Percentiles rank a stretch among this genome's conserved stretches.
phyloP scores from a whole-genome alignment of 2,329 filamentous ascomycete species.

The Curvularia hawaiiensis region DNA sequence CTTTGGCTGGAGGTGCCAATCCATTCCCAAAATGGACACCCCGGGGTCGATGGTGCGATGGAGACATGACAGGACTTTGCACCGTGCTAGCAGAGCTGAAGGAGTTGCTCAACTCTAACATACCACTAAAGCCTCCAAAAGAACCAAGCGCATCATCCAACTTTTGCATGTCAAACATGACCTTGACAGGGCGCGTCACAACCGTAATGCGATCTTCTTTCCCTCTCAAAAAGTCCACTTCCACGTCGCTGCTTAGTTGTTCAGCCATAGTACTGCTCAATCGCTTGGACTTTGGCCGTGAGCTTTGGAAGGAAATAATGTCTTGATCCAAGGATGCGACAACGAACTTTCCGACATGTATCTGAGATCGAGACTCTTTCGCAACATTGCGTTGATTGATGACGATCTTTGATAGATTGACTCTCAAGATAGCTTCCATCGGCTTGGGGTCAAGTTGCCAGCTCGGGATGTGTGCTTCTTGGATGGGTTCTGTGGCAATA shows the following conservation, averaged over 20 bases:
- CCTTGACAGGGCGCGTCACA: constrained; percentile 75
- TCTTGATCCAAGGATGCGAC: constrained; percentile 56
- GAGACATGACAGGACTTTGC: constrained; percentile 42
- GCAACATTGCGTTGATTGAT: constrained; percentile 27
- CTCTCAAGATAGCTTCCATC: constrained; percentile 35
- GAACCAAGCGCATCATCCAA: constrained; percentile 86
- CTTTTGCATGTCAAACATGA: constrained; percentile 77
- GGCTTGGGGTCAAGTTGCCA: constrained; percentile 32
- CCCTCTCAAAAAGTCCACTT: constrained; percentile 40
- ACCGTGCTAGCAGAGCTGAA: constrained; percentile 73
- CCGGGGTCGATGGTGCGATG: constrained; percentile 43
- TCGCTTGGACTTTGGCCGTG: constrained; percentile 33
- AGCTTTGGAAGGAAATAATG: constrained; percentile 57
- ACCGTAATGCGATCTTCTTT: constrained; percentile 59
- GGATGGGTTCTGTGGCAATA: constrained; percentile 32
- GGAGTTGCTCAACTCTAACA: constrained; percentile 86
- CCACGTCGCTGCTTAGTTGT: constrained; percentile 37
- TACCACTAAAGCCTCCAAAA: constrained; percentile 90
- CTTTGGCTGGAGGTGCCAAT: constrained; percentile 35
- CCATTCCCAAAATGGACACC: constrained; percentile 64
- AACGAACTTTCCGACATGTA: constrained; percentile 50
- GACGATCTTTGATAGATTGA: constrained; percentile 31
- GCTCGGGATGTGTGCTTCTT: constrained; percentile 5
- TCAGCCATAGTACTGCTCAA: constrained; percentile 28
- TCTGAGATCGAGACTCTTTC: constrained; percentile 27